These are phyloP conservation scores for Emmonsiellopsis sp. DNA, from an alignment of 2,329 filamentous ascomycete genomes.

Conservation along the genomic window DNA sequence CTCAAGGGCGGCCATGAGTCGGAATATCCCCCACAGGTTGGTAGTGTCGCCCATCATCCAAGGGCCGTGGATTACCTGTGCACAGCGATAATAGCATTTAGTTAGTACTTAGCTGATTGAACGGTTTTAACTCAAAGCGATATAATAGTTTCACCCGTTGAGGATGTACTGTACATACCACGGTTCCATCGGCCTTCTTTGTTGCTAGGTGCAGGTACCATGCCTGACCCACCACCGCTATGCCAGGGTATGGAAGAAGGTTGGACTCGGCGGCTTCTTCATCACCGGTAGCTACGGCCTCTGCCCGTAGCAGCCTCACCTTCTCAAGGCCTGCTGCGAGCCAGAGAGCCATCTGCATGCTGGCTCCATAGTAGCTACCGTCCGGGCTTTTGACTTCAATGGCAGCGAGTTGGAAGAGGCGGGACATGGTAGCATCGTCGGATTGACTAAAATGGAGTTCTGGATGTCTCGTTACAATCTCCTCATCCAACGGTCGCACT, in stretches of 20 bases:
- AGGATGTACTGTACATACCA: conserved; percentile 3
- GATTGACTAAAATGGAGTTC: background rate
- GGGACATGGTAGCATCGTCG: background rate
- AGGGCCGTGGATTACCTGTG: conserved; percentile 1
- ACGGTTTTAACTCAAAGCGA: background rate
- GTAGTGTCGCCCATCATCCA: conserved; percentile 3
- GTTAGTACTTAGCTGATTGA: too few species aligned
- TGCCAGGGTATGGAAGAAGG: conserved; percentile 2
- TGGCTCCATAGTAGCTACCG: conserved; percentile 5
- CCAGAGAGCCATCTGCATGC: conserved; percentile 6
- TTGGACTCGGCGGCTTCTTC: background rate
- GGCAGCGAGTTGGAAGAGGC: conserved; percentile 1
- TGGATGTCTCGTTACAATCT: background rate
- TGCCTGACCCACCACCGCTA: conserved; percentile 3
- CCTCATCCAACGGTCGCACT: background rate
- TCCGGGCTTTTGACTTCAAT: conserved; percentile 5
- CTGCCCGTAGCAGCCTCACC: background rate
- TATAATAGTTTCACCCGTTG: too few species aligned
- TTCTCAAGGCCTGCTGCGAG: conserved; percentile 6
- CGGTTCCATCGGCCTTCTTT: conserved; percentile 1
- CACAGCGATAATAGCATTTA: background rate
- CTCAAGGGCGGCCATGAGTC: background rate
- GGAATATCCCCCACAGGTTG: background rate
- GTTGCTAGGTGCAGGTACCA: conserved; percentile 5
- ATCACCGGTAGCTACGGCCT: background rate